Evolutionary conservation across 345 rosid species (phyloP).

Genomic region (Moricandia arvensis): DNA sequence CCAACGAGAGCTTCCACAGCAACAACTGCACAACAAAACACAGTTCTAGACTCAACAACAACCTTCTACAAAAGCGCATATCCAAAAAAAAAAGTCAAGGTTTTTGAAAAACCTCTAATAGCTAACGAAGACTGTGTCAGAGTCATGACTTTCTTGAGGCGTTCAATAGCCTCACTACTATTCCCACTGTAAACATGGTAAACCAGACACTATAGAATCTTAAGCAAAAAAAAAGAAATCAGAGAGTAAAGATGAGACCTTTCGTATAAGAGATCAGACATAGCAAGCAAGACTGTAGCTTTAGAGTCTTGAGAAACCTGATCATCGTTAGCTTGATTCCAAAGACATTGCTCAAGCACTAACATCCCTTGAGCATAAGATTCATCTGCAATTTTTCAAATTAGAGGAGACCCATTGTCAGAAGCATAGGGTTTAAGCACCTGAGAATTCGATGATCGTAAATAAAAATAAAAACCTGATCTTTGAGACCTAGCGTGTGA

Average conservation of each 20-base stretch:
- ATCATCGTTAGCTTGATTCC: slow-evolving; percentile 52
- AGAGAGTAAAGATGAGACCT: slow-evolving; percentile 46
- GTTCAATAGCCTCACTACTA: slow-evolving; percentile 62
- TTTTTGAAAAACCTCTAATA: slow-evolving; percentile 50
- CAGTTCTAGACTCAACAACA: neutral
- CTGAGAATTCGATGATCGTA: neutral
- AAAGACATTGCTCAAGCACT: slow-evolving; percentile 78
- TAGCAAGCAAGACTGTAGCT: slow-evolving; percentile 72
- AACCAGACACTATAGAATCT: neutral
- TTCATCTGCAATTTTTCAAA: slow-evolving; percentile 45
- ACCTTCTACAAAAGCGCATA: slow-evolving; percentile 2
- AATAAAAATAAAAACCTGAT: slow-evolving; percentile 51
- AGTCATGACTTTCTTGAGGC: slow-evolving; percentile 45
- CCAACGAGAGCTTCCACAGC: slow-evolving; percentile 78
- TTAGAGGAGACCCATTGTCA: neutral
- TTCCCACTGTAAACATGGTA: slow-evolving; percentile 48
- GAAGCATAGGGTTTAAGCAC: neutral
- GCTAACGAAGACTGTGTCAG: slow-evolving; percentile 41
- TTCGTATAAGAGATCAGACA: slow-evolving; percentile 67
- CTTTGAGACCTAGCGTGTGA: slow-evolving; percentile 65
- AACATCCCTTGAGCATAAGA: slow-evolving; percentile 76
- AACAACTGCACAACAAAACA: slow-evolving; percentile 46
- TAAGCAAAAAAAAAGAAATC: neutral
- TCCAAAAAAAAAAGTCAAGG: neutral
- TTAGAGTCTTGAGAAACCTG: slow-evolving; percentile 52